These are phyloP conservation scores for Tulasnella sp. DNA, from an alignment of 768 basidiomycete genomes.

Conservation along the genomic window DNA sequence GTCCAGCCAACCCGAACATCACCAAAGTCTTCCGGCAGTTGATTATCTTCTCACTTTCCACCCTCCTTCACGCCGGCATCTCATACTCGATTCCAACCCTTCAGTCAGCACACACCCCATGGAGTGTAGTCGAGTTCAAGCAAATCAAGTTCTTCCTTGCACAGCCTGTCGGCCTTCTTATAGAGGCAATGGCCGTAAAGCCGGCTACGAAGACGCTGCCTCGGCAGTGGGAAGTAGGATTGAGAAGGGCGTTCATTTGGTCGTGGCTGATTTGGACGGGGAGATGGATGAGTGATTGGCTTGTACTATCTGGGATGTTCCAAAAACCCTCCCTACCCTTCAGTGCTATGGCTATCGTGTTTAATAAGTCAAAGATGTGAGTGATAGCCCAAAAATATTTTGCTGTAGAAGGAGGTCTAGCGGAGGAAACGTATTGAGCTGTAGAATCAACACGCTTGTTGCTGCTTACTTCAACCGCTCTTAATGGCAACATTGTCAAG, in stretches of 20 bases:
- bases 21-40: background rate
- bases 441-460: too few relatives aligned
- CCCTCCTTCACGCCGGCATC: constrained; percentile 4
- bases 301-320: background rate
- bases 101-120: background rate
- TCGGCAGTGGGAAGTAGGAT: too few relatives aligned
- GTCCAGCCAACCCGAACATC: background rate
- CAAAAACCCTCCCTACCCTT: too few relatives aligned
- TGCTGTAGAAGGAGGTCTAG: too few relatives aligned
- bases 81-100: background rate
- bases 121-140: background rate
- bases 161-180: constrained; percentile 11
- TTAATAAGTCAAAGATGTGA: too few relatives aligned
- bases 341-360: too few relatives aligned
- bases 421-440: too few relatives aligned
- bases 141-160: constrained; percentile 7
- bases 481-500: too few relatives aligned
- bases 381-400: too few relatives aligned
- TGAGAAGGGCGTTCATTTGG: constrained; percentile 4
- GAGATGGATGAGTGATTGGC: constrained; percentile 11
- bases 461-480: too few relatives aligned
- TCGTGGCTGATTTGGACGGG: constrained; percentile 7
- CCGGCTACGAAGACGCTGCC: background rate
- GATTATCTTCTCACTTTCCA: background rate
- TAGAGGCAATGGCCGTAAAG: background rate